Conservation (phyloP, 129 eudicot genomes). For the Artemisia argyi region DNA sequence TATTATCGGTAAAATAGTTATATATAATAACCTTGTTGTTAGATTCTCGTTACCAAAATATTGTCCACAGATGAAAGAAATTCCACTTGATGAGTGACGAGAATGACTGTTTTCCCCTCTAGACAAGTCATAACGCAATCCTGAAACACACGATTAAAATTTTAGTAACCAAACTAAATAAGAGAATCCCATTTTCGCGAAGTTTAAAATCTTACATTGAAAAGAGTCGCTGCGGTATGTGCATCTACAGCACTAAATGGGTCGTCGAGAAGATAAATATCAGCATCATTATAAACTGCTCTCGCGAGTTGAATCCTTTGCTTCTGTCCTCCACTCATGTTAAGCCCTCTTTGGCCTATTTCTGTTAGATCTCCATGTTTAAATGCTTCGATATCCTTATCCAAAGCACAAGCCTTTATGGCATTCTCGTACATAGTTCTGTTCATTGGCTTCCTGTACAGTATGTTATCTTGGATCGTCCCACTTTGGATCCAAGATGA, state of each 20-base stretch:
- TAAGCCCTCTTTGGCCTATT: conserved; percentile 68
- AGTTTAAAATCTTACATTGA: conserved; percentile 40
- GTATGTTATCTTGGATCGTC: conserved; percentile 71
- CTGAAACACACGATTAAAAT: conserved; percentile 35
- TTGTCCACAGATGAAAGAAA: conserved; percentile 63
- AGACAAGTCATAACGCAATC: conserved; percentile 75
- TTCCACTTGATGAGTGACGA: conserved; percentile 91
- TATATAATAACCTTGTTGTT: not conserved
- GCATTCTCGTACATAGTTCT: too few species aligned
- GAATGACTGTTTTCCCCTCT: conserved; percentile 60
- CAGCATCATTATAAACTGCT: conserved; percentile 27
- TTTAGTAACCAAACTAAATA: not conserved
- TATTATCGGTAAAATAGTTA: too few species aligned
- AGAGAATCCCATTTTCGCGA: not conserved
- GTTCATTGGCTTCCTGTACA: too few species aligned
- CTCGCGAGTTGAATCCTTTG: conserved; percentile 84
- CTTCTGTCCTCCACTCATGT: conserved; percentile 56
- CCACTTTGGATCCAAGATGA: conserved; percentile 89
- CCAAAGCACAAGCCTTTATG: conserved; percentile 56
- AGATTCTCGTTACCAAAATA: conserved; percentile 56
- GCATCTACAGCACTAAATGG: conserved; percentile 94
- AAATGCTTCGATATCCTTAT: conserved; percentile 67
- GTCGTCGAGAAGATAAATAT: conserved; percentile 73
- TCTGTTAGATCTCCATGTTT: conserved; percentile 70
- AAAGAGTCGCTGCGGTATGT: conserved; percentile 73